These are phyloP conservation scores for Coemansia sp. DNA, from an alignment of 192 early-diverging fungal species.

Conservation along the genomic window DNA sequence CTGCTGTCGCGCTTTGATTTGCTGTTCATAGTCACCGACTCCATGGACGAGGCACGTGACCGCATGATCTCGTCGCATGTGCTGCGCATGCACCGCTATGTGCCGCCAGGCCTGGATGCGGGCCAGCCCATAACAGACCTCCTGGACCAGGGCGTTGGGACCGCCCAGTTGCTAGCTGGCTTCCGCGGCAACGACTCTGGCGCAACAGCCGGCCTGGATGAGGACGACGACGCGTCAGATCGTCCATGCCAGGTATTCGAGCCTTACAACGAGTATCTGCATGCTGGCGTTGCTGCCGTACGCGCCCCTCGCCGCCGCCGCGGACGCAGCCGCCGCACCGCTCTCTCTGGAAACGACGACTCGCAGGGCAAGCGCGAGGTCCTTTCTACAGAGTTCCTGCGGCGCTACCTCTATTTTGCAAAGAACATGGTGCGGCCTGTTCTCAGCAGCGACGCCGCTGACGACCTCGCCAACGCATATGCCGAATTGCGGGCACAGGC, in stretches of 20 bases:
- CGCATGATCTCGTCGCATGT: slow-evolving; percentile 90
- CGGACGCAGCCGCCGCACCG: slow-evolving; percentile 30
- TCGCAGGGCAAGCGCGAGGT: slow-evolving; percentile 58
- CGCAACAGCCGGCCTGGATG: slow-evolving; percentile 50
- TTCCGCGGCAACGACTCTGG: slow-evolving; percentile 39
- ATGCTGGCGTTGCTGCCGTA: slow-evolving; percentile 66
- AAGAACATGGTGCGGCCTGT: slow-evolving; percentile 83
- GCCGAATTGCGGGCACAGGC: slow-evolving; percentile 79
- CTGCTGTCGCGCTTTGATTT: slow-evolving; percentile 97
- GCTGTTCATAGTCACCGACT: slow-evolving; percentile 93
- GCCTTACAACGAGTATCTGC: slow-evolving; percentile 81
- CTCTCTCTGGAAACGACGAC: slow-evolving; percentile 14
- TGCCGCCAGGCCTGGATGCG: slow-evolving; percentile 79
- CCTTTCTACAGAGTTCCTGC: slow-evolving; percentile 83
- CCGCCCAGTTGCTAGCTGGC: slow-evolving; percentile 33
- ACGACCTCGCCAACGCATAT: slow-evolving; percentile 78
- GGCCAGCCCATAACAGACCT: slow-evolving; percentile 60
- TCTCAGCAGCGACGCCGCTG: slow-evolving; percentile 78
- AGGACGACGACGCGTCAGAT: slow-evolving; percentile 49
- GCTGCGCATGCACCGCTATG: slow-evolving; percentile 90
- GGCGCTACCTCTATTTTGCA: slow-evolving; percentile 94
- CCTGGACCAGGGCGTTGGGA: slow-evolving; percentile 44
- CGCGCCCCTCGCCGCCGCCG: slow-evolving; percentile 23
- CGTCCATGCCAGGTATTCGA: slow-evolving; percentile 75
- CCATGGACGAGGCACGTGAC: slow-evolving; percentile 82